Conservation (phyloP, 2,329 filamentous ascomycete species). For the Didymella arachidicola region DNA sequence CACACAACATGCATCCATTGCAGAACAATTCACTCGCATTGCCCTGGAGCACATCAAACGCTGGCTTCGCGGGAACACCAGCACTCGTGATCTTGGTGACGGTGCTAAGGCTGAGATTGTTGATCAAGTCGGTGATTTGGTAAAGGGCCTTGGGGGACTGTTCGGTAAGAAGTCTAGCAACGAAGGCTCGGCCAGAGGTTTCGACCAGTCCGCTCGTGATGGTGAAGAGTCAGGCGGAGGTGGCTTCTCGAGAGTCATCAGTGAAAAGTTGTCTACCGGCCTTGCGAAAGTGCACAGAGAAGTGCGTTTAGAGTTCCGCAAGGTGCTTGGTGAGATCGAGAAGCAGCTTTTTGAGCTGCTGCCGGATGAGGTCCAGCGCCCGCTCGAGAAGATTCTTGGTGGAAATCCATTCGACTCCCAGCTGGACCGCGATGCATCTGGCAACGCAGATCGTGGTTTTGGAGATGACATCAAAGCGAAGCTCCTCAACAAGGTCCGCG, state of each 20-base stretch:
- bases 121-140: constrained; percentile 39
- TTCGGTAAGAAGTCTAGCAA: constrained; percentile 33
- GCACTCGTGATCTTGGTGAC: constrained; percentile 40
- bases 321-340: constrained; percentile 40
- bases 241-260: constrained; percentile 39
- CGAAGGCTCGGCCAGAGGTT: constrained; percentile 30
- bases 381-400: constrained; percentile 41
- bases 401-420: constrained; percentile 43
- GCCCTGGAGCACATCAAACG: constrained; percentile 44
- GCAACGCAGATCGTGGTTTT: constrained; percentile 35
- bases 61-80: constrained; percentile 44
- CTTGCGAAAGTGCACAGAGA: constrained; percentile 42
- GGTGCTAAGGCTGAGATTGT: constrained; percentile 42
- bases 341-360: constrained; percentile 42
- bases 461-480: constrained; percentile 42
- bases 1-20: constrained; percentile 37
- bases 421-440: constrained; percentile 38
- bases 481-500: constrained; percentile 37
- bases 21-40: constrained; percentile 42
- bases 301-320: constrained; percentile 42
- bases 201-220: constrained; percentile 25
- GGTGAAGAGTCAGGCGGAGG: constrained; percentile 27
- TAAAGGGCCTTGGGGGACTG: constrained; percentile 39
- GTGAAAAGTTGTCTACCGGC: constrained; percentile 42
- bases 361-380: constrained; percentile 40